Percentiles rank a stretch among this genome's conserved stretches.
Conservation (phyloP, 106 monocot genomes). For the Chionographis japonica region DNA sequence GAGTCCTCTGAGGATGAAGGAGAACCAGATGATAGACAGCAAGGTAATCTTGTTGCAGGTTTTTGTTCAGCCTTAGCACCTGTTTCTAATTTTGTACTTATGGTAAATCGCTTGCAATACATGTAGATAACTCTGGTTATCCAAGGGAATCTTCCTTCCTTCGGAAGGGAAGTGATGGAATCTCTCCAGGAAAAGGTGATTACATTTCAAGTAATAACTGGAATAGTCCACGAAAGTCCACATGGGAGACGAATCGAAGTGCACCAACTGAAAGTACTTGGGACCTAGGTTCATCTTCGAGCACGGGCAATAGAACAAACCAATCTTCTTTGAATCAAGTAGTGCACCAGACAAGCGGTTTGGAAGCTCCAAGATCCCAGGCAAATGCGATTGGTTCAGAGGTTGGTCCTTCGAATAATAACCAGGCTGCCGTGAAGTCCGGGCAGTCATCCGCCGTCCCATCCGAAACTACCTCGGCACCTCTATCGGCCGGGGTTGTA, state of each 20-base stretch:
- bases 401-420: constrained; percentile 3
- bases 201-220: constrained; percentile 4
- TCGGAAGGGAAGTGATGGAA: constrained; percentile 3
- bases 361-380: not conserved
- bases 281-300: not conserved
- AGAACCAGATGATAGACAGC: constrained; percentile 12
- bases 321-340: not conserved
- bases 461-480: not conserved
- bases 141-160: not conserved
- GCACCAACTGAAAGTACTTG: not conserved
- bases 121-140: not conserved
- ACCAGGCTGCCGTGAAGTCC: not conserved
- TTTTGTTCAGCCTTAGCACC: not conserved
- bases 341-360: not conserved
- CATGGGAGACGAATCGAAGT: not conserved
- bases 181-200: constrained; percentile 1
- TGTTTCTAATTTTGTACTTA: not conserved
- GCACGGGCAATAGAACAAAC: not conserved
- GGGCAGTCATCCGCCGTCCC: constrained; percentile 2
- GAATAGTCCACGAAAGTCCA: not conserved
- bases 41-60: not conserved
- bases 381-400: not conserved
- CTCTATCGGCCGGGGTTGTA: not conserved
- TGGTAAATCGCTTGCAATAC: not conserved
- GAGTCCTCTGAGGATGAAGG: constrained; percentile 16